Evolutionary conservation across 2,329 filamentous ascomycete genomes (phyloP).

Genomic region (Westerdykella ornata): DNA sequence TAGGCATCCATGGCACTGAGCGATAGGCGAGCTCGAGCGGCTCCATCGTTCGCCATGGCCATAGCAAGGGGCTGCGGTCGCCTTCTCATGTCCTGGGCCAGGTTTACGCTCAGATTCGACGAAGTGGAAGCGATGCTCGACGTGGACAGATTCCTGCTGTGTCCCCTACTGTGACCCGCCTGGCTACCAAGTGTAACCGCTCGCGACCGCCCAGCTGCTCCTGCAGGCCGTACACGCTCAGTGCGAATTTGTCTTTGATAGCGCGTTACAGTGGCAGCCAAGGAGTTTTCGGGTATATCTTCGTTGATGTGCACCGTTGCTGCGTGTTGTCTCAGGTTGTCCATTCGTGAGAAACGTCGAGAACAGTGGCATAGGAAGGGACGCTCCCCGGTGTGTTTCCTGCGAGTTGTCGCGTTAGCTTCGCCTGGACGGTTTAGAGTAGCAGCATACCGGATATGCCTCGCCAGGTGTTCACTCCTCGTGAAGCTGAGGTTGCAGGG

Average conservation of each 20-base stretch:
- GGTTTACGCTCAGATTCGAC: constrained; percentile 56
- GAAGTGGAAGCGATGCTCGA: constrained; percentile 76
- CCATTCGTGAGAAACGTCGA: constrained; percentile 82
- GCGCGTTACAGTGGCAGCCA: constrained; percentile 84
- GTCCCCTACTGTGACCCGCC: constrained; percentile 64
- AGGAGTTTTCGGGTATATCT: constrained; percentile 87
- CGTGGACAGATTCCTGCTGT: constrained; percentile 76
- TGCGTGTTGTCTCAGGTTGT: constrained; percentile 93
- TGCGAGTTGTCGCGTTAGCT: constrained; percentile 36
- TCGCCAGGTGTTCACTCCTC: constrained; percentile 85
- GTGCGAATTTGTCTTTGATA: constrained; percentile 90
- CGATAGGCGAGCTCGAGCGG: constrained; percentile 51
- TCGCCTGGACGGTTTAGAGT: constrained; percentile 2
- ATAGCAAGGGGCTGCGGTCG: constrained; percentile 78
- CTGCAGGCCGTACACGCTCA: constrained; percentile 70
- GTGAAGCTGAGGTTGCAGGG: constrained; percentile 94
- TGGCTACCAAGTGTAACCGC: constrained; percentile 71
- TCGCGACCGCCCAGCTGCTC: constrained; percentile 56
- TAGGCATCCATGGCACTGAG: constrained; percentile 55
- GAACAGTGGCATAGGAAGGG: constrained; percentile 96
- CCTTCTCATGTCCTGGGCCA: constrained; percentile 50
- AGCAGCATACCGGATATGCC: constrained; percentile 72
- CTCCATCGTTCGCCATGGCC: constrained; percentile 69
- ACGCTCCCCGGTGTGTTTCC: constrained; percentile 94
- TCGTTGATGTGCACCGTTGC: constrained; percentile 98